A percentile compares a stretch with the other conserved stretches of the same genome.
phyloP scores from a whole-genome alignment of 2,329 filamentous ascomycete genomes.

The Fusarium nematophilum region DNA sequence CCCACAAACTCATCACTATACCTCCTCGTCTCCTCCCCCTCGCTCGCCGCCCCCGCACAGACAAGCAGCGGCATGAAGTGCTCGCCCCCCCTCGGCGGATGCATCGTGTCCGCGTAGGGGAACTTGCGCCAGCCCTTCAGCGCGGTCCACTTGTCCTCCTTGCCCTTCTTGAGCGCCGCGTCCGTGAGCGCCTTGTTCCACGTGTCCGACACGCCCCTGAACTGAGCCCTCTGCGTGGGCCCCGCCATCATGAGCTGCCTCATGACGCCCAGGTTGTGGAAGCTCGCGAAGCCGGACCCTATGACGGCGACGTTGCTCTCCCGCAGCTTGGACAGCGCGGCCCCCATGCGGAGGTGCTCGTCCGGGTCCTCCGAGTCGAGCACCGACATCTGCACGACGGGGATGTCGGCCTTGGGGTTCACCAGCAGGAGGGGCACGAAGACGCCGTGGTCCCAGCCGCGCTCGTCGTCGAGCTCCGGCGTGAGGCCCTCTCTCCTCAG shows the following conservation, averaged over 20 bases:
- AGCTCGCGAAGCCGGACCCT: constrained; percentile 69
- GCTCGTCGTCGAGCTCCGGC: constrained; percentile 51
- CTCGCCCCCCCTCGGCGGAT: constrained; percentile 64
- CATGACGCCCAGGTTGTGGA: constrained; percentile 66
- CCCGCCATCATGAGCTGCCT: constrained; percentile 47
- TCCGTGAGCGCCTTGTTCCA: constrained; percentile 62
- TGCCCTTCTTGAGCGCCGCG: constrained; percentile 50
- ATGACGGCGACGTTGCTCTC: constrained; percentile 66
- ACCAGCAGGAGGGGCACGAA: constrained; percentile 68
- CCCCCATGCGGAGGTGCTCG: constrained; percentile 63
- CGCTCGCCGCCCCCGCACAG: constrained; percentile 62
- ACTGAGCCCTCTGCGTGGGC: constrained; percentile 30
- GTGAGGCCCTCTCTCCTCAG: constrained; percentile 59
- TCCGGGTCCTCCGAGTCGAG: constrained; percentile 62
- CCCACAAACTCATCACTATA: constrained; percentile 64
- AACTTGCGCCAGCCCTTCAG: constrained; percentile 61
- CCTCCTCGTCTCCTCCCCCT: constrained; percentile 53
- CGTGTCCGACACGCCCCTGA: constrained; percentile 44
- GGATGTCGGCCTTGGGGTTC: constrained; percentile 62
- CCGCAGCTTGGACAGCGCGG: constrained; percentile 62
- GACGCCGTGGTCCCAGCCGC: constrained; percentile 71
- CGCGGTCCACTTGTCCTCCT: constrained; percentile 51
- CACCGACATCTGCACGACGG: constrained; percentile 68
- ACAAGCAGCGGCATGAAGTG: constrained; percentile 71
- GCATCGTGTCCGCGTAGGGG: constrained; percentile 62